Evolutionary conservation across 1,284 basidiomycete genomes (phyloP).

Genomic region (Sporisorium sorghi): DNA sequence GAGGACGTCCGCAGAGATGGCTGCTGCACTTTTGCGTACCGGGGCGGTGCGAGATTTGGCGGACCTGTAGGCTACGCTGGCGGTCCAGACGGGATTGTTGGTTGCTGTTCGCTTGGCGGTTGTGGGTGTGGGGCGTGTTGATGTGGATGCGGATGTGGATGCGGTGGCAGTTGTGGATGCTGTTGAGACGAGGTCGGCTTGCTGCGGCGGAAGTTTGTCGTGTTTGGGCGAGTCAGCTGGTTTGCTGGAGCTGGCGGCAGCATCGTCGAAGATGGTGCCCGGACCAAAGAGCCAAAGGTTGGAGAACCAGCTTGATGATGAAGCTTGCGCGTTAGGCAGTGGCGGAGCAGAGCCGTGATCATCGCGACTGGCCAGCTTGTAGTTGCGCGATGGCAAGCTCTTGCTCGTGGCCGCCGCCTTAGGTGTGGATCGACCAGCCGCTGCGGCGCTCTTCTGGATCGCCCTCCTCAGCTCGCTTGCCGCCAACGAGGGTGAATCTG

Average conservation of each 20-base stretch:
- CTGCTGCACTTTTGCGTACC: constrained; percentile 16
- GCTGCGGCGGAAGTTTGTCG: background rate
- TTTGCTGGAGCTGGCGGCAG: background rate
- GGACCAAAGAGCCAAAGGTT: constrained; percentile 47
- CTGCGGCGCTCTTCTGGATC: constrained; percentile 18
- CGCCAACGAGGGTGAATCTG: constrained; percentile 40
- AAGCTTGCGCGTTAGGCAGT: constrained; percentile 8
- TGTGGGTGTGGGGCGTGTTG: background rate
- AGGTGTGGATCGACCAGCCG: constrained; percentile 11
- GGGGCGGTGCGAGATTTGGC: constrained; percentile 40
- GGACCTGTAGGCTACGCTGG: constrained; percentile 45
- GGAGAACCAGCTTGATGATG: constrained; percentile 37
- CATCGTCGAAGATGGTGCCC: constrained; percentile 18
- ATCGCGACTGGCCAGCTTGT: constrained; percentile 5
- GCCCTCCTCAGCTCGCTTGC: constrained; percentile 35
- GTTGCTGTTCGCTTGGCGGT: constrained; percentile 30
- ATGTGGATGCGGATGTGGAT: constrained; percentile 9
- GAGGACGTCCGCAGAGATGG: constrained; percentile 15
- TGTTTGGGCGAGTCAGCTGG: background rate
- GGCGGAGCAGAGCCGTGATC: constrained; percentile 10
- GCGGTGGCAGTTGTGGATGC: constrained; percentile 2
- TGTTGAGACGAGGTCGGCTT: constrained; percentile 1
- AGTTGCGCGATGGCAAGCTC: constrained; percentile 41
- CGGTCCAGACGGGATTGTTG: constrained; percentile 42
- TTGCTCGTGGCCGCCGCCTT: constrained; percentile 29